Base-by-base conservation (phyloP, 352 stramenopile species). In the Globisporangium nagaii region DNA sequence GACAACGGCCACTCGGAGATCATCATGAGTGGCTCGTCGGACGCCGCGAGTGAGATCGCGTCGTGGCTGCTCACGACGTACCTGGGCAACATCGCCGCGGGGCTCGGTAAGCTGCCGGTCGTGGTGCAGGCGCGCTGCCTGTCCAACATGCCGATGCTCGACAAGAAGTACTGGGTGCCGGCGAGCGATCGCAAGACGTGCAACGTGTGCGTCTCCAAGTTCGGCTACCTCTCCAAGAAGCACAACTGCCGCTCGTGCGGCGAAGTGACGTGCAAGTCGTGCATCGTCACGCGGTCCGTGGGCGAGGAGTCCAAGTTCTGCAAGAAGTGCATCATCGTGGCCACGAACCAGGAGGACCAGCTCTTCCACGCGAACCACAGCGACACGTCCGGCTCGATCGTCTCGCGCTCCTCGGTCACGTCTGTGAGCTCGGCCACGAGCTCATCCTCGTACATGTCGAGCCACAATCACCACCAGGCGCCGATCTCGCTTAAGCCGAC, bases 201-300 rank as follows among this genome's bases (percentile, higher is more conserved):
- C 53, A 77, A 71, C 39, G 75, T 89, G 37, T 92, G 82, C 39
- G 43, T 70, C 9, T 69, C 57, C 48, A 76, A 76, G 49, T 92
- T 92, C 44, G 66, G 63, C 12, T 71, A 90, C 53, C 53, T 90
- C n/a, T 73, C 71, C 27, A 90, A 88, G 70, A 92, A 92, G 60
- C 56, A 63, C 56, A 74, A 89, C 62, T 92, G 82, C 56, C 77
- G 76, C 43, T 69, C 75, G 25, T 92, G 82, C 36, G 82, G 82
- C 32, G 82, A 92, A 60, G 76, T 92, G 31, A 66, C 81, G 2
- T 92, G 82, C 62, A 88, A 82, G 66, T 84, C 79, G 36, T 91
- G 81, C 63, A 68, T 87, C 24, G 76, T 89, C 41, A 76, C 60
- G 24, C 79, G 75, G 0, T 68, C 56, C 12, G 69, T 75, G 28